Percentiles rank a stretch among this genome's conserved stretches.
Evolutionary conservation across 768 basidiomycete genomes (phyloP).

Genomic region (Mycena indigotica): DNA sequence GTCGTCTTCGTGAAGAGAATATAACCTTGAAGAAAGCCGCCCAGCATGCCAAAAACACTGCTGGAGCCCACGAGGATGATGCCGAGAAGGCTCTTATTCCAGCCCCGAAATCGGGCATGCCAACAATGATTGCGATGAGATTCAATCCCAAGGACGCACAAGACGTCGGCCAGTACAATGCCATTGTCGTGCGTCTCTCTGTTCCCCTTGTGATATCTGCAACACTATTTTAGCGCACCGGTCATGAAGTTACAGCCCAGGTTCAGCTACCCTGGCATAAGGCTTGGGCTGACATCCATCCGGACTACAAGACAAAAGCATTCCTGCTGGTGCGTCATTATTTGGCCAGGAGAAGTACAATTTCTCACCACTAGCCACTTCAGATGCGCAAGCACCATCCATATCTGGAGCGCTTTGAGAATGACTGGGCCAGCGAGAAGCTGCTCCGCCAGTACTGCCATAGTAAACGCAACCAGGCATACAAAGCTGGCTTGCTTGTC

Average conservation of each 20-base stretch:
- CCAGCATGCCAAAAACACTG: background rate
- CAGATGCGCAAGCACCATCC: background rate
- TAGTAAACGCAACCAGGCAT: constrained; percentile 19
- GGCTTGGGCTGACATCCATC: background rate
- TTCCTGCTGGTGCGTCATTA: background rate
- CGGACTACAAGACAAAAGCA: background rate
- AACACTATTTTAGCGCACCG: background rate
- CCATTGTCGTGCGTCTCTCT: too few species aligned
- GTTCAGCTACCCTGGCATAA: background rate
- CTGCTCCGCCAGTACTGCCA: constrained; percentile 25
- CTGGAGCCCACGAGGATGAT: too few species aligned
- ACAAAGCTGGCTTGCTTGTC: constrained; percentile 19
- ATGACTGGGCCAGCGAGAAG: constrained; percentile 31
- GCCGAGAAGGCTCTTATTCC: background rate
- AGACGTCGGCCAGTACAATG: background rate
- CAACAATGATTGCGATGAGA: background rate
- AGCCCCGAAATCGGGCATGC: background rate
- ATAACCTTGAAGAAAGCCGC: background rate
- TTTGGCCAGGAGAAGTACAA: background rate
- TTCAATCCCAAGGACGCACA: background rate
- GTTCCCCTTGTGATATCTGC: too few species aligned
- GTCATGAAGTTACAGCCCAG: background rate
- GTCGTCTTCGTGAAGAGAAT: background rate
- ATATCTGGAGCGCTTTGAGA: background rate
- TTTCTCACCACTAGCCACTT: background rate